These are phyloP conservation scores for Umbelopsis ramanniana DNA, from an alignment of 192 early-diverging fungal species.

Conservation along the genomic window DNA sequence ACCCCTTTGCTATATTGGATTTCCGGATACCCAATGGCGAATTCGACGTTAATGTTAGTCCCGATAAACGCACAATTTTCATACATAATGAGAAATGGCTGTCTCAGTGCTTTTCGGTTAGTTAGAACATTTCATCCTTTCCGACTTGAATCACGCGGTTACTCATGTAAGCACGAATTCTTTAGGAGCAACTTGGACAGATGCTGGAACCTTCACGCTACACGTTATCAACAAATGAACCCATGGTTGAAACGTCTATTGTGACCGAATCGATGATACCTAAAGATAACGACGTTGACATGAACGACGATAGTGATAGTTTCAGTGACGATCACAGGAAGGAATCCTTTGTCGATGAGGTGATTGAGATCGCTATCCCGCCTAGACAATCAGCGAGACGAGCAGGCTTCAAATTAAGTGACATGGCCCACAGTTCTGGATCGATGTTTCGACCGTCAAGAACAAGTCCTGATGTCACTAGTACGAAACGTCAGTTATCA, in stretches of 20 bases:
- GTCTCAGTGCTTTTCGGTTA: slow-evolving; percentile 54
- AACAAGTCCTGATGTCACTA: background rate
- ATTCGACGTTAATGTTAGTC: slow-evolving; percentile 94
- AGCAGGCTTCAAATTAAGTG: background rate
- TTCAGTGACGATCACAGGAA: background rate
- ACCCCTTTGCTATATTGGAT: slow-evolving; percentile 78
- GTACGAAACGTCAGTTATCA: background rate
- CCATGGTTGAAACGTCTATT: background rate
- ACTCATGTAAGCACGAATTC: background rate
- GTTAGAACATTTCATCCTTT: background rate
- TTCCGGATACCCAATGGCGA: slow-evolving; percentile 60
- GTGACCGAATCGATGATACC: background rate
- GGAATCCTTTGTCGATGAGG: background rate
- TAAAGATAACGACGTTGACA: background rate
- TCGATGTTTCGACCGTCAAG: background rate
- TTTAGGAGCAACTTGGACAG: slow-evolving; percentile 47
- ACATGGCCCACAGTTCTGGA: background rate
- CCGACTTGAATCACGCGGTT: background rate
- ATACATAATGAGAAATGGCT: slow-evolving; percentile 76
- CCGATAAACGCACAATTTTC: slow-evolving; percentile 92
- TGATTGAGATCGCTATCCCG: background rate
- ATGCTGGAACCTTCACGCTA: slow-evolving; percentile 65
- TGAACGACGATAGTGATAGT: background rate
- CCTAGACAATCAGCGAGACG: background rate
- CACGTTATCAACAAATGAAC: slow-evolving; percentile 35